Base-by-base conservation (phyloP, 305 asterid genomes). In the Fraxinus baroniana region DNA sequence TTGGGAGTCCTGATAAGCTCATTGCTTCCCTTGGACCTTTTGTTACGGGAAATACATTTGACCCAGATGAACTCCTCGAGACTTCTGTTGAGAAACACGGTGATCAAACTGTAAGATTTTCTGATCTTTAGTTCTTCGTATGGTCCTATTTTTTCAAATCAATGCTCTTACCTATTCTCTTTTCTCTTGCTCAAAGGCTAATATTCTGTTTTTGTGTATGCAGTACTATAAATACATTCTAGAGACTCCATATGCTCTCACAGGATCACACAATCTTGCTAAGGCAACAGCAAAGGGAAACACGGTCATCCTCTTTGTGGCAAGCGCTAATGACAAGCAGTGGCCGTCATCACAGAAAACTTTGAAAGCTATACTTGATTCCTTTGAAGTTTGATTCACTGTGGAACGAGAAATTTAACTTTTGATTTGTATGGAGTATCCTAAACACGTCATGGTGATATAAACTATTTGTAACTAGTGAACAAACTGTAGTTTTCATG, bases 1-100 rank as follows among this genome's bases (percentile, higher is more conserved):
- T 96, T 66, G 99, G 98, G 74, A 91, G 84, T 91, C 99, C 98
- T 0, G 97, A 94, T 78, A 92, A 90, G 82, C 80, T 96, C 89
- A 96, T 96, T 49, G 94, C 99, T 82, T 94, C 99, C 62, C 98
- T 96, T n/a, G 99, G 99, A 52, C 99, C 98, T 26, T 96, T 94
- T 74, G 98, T 96, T 84, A 96, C 99, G 0, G 99, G 98, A 73
- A 96, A 93, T 64, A 90, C 98, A 0, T 79, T 78, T 0, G 99
- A 96, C 84, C 95, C 97, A 3, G 98, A 96, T 84, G 98, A 96
- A 85, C 95, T 96, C 74, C 80, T 96, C 1, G 88, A 92, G 49
- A 90, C 97, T 26, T 87, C 95, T 20, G 83, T 92, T 33, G 98
- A 96, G 86, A 93, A 93, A 86, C 94, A 79, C 7, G 98, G 98